A percentile compares a stretch with the other conserved stretches of the same genome.
These are phyloP conservation scores for Plasmopara muralis DNA, from an alignment of 352 stramenopile genomes.

Conservation along the genomic window DNA sequence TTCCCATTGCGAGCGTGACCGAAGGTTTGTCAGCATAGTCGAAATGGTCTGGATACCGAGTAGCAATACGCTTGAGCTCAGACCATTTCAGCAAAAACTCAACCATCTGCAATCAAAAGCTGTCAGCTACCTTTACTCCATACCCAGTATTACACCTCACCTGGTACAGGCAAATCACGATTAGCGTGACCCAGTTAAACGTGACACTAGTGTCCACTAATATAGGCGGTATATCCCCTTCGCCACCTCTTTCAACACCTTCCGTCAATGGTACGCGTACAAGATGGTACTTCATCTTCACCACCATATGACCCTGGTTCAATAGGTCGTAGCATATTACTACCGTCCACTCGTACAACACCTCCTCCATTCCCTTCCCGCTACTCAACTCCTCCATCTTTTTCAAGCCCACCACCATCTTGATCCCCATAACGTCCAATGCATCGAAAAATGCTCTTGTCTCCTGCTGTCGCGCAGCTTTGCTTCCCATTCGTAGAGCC, in stretches of 20 bases:
- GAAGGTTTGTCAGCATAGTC: neutral
- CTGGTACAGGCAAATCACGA: conserved; percentile 44
- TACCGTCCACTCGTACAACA: conserved; percentile 52
- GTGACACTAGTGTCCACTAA: conserved; percentile 36
- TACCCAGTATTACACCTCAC: conserved; percentile 10
- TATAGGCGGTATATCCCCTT: conserved; percentile 34
- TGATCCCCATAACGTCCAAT: conserved; percentile 57
- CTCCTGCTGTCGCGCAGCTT: conserved; percentile 18
- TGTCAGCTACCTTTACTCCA: conserved; percentile 1
- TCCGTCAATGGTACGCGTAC: conserved; percentile 20
- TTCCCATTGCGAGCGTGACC: conserved; percentile 13
- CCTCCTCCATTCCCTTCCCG: conserved; percentile 7
- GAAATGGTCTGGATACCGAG: conserved; percentile 4
- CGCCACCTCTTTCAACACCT: conserved; percentile 3
- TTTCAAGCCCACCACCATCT: conserved; percentile 44
- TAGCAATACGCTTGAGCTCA: conserved; percentile 14
- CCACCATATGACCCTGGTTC: conserved; percentile 64
- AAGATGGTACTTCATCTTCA: conserved; percentile 54
- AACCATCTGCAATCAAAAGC: conserved; percentile 19
- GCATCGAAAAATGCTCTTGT: conserved; percentile 60
- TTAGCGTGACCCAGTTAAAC: conserved; percentile 43
- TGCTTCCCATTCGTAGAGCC: conserved; percentile 27
- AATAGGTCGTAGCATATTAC: conserved; percentile 61
- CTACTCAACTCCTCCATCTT: conserved; percentile 14
- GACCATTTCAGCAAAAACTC: conserved; percentile 44